Percentiles rank a stretch among this genome's conserved stretches.
phyloP scores from a whole-genome alignment of 768 basidiomycete species.

The Collybia mongolica region DNA sequence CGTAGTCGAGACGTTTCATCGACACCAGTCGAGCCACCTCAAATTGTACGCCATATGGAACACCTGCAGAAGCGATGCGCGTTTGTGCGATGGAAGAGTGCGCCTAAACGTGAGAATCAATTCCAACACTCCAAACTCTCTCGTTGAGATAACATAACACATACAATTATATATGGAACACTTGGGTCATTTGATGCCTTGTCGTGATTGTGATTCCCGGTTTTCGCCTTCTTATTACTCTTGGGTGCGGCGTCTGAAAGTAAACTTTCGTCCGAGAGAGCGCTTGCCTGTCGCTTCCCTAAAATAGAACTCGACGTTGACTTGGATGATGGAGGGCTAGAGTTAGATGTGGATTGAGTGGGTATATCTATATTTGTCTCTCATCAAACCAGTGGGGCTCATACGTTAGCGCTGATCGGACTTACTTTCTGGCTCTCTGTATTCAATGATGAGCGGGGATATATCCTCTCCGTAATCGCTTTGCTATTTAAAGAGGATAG shows the following conservation, averaged over 20 bases:
- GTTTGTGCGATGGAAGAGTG: constrained; percentile 9
- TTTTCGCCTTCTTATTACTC: constrained; percentile 7
- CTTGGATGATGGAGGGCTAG: constrained; percentile 16
- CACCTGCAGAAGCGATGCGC: constrained; percentile 13
- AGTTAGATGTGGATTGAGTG: not conserved
- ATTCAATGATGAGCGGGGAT: not conserved
- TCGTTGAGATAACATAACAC: not conserved
- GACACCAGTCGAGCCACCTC: constrained; percentile 47
- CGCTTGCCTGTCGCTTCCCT: constrained; percentile 25
- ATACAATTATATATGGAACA: constrained; percentile 18
- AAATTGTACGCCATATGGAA: constrained; percentile 45
- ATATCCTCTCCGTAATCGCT: constrained; percentile 10
- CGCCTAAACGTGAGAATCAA: constrained; percentile 11
- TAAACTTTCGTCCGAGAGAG: constrained; percentile 14
- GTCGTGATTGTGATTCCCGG: not conserved
- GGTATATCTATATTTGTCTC: not conserved
- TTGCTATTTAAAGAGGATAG: constrained; percentile 2
- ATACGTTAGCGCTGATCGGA: too few relatives aligned
- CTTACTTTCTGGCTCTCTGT: too few relatives aligned
- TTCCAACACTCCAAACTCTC: not conserved
- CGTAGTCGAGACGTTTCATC: constrained; percentile 18
- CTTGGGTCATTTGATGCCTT: not conserved
- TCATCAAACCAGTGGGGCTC: too few relatives aligned
- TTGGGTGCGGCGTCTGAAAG: not conserved
- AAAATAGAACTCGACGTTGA: constrained; percentile 18